Conservation (phyloP, 106 monocot species). For the Dendrobium nobile region DNA sequence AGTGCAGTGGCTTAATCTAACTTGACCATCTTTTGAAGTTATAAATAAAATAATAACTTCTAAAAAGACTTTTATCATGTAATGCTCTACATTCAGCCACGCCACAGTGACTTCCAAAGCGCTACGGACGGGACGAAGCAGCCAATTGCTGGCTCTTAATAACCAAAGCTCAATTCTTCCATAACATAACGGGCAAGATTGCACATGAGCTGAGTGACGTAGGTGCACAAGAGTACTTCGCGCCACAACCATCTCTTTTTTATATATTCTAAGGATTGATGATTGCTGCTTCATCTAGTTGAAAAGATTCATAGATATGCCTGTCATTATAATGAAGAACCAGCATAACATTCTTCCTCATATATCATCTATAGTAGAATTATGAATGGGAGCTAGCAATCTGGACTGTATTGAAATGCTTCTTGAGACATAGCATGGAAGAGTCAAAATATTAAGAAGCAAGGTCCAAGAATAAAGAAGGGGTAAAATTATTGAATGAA, state of each 20-base stretch:
- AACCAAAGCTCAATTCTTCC: conserved; percentile 5
- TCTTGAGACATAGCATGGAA: not conserved
- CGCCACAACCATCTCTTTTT: conserved; percentile 11
- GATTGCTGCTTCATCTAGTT: too few species aligned
- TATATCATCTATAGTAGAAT: too few species aligned
- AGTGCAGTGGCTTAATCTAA: too few species aligned
- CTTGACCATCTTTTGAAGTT: too few species aligned
- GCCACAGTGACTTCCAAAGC: not conserved
- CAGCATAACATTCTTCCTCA: too few species aligned
- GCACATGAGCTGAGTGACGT: not conserved
- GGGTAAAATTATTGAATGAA: conserved; percentile 1
- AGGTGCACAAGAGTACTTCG: conserved; percentile 13
- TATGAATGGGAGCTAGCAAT: too few species aligned
- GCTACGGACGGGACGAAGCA: not conserved
- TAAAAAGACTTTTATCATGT: not conserved
- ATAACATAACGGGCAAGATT: not conserved
- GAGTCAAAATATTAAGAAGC: conserved; percentile 10
- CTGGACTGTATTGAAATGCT: too few species aligned
- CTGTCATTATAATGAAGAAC: conserved; percentile 15
- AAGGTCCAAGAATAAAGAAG: too few species aligned
- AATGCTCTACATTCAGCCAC: not conserved
- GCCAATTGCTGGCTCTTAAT: not conserved
- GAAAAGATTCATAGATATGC: conserved; percentile 11
- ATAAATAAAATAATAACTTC: too few species aligned
- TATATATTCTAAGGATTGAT: not conserved